Conservation (phyloP, 805 yeast genomes). For the Sungouiella blattae region DNA sequence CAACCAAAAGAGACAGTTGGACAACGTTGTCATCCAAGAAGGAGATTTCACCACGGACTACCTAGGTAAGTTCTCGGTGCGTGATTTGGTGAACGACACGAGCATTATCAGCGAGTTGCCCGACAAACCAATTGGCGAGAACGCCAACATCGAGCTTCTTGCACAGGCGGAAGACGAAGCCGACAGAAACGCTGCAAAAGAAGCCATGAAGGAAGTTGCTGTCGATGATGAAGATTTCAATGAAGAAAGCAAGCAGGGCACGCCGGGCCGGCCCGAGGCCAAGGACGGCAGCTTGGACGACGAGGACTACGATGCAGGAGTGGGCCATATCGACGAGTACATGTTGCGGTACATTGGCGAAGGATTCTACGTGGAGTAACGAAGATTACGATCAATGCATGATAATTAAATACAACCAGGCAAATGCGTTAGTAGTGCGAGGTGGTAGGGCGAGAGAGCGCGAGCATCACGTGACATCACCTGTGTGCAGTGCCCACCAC, state of each 20-base stretch:
- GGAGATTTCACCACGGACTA: slow-evolving; percentile 98
- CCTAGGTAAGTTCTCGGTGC: slow-evolving; percentile 80
- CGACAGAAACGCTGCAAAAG: slow-evolving; percentile 82
- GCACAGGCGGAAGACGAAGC: slow-evolving; percentile 96
- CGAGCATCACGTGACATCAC: not conserved
- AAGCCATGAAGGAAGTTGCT: slow-evolving; percentile 81
- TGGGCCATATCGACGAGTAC: slow-evolving; percentile 90
- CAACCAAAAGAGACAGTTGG: slow-evolving; percentile 89
- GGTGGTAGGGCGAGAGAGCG: too few species aligned
- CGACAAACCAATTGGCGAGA: slow-evolving; percentile 40
- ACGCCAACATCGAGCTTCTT: slow-evolving; percentile 50
- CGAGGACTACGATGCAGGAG: slow-evolving; percentile 56
- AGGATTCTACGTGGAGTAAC: slow-evolving; percentile 52
- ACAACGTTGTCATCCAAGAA: slow-evolving; percentile 92
- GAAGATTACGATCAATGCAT: not conserved
- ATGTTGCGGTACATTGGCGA: slow-evolving; percentile 89
- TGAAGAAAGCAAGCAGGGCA: slow-evolving; percentile 37
- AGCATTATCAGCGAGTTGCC: slow-evolving; percentile 33
- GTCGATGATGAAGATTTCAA: slow-evolving; percentile 84
- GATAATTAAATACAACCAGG: too few species aligned
- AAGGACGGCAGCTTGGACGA: slow-evolving; percentile 24
- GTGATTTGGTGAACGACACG: slow-evolving; percentile 74
- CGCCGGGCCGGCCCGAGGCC: slow-evolving; percentile 27
- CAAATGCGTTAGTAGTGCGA: too few species aligned
- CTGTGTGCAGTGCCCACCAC: not conserved